Evolutionary conservation across 768 basidiomycete species (phyloP), one percentile per base, ranked within the genome.

Genomic region (Agrocybe praecox): DNA sequence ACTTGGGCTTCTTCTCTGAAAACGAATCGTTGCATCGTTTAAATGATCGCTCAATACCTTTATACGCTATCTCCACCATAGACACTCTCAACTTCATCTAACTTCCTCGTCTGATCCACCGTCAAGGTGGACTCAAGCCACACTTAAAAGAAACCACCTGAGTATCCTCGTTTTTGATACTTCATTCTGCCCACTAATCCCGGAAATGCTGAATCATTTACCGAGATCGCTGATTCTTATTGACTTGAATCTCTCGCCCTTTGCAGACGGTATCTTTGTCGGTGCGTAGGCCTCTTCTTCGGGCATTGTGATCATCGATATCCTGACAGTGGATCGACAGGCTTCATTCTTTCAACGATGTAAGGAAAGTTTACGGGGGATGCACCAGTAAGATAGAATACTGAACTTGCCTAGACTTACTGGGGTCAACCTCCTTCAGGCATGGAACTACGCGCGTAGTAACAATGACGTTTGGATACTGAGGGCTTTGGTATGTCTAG

Each of bases 141-240:
- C 94, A 29, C 26, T 29, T 29, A 29, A 29, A 29, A 29, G 26
- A 4, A 9, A 29, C 9, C 5, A 4, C 26, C 26, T 29, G 26
- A 29, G n/a, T n/a, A n/a, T n/a, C n/a, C 26, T 29, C 9, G 9
- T 29, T 29, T 9, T 4, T 4, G 4, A 9, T 29, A 29, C 9
- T 29, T 29, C 26, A 9, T 29, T 29, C 26, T 29, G 26, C 26
- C 5, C 9, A 5, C 26, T 29, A 9, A 29, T 29, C 4, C 26
- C 26, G 4, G 26, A 29, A 29, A 29, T 29, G 26, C 26, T 9
- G 4, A 9, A 29, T 5, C 26, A 6, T 40, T 14, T 14, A 5
- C 36, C 36, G 5, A 40, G 5, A 12, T 3, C 12, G n/a, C 36
- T 14, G 12, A 40, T 6, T 40, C 5, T 14, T 3, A 14, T 40